Percentiles rank a stretch among this genome's conserved stretches.
Evolutionary conservation across 164 flowering plant species (phyloP).

Genomic region (Echeveria elegans): DNA sequence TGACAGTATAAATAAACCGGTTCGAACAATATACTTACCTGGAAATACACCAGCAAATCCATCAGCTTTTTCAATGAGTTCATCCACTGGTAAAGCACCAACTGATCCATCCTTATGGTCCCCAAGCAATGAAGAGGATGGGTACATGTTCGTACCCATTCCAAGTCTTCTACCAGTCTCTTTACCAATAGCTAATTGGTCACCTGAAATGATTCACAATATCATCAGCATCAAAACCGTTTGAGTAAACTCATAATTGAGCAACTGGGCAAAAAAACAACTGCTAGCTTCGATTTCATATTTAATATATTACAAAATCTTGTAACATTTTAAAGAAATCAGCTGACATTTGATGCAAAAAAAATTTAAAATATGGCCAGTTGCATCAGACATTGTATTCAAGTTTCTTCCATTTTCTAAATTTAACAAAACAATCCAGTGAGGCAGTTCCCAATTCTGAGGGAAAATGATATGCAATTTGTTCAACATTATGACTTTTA

Average conservation of each 20-base stretch:
- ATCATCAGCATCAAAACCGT: not conserved
- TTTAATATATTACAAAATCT: not conserved
- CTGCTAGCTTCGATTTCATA: not conserved
- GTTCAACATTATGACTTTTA: not conserved
- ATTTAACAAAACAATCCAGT: not conserved
- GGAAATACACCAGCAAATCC: slow-evolving; percentile 79
- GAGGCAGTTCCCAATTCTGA: not conserved
- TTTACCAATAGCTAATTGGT: slow-evolving; percentile 54
- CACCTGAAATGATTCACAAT: slow-evolving; percentile 27
- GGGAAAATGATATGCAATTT: not conserved
- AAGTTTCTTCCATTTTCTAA: too few relatives aligned
- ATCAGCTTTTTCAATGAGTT: slow-evolving; percentile 61
- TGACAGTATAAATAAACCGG: not conserved
- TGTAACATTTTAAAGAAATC: not conserved
- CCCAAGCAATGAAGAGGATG: slow-evolving; percentile 49
- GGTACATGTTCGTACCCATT: slow-evolving; percentile 71
- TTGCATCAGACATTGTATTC: not conserved
- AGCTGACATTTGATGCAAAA: not conserved
- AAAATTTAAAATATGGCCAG: not conserved
- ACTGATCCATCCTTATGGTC: slow-evolving; percentile 26
- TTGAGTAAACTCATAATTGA: not conserved
- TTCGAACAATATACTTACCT: slow-evolving; percentile 20
- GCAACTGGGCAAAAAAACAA: not conserved
- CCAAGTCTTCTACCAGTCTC: slow-evolving; percentile 68
- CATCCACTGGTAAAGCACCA: slow-evolving; percentile 37